Base-by-base conservation (phyloP, 1,284 basidiomycete genomes). In the Ceratobasidium sp. region DNA sequence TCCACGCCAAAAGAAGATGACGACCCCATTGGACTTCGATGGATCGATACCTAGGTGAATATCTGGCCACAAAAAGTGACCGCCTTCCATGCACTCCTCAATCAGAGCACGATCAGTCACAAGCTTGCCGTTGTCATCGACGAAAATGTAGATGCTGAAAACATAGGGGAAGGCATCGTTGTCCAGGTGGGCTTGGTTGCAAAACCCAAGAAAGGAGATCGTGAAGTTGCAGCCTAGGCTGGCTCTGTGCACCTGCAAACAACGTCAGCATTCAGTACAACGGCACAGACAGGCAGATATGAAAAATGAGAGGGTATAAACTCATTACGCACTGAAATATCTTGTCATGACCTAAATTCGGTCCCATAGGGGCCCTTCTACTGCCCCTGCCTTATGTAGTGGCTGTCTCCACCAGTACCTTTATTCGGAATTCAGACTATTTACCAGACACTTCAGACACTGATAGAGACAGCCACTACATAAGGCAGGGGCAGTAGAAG, bases 61-160 rank as follows among this genome's bases (percentile, higher is more conserved):
- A 22, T 59, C 56, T 29, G 56, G 56, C 56, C 56, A 59, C 8
- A 59, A 32, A 32, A 59, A 59, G 13, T 59, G 56, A 22, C 56
- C 56, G 9, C 56, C 56, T 7, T 29, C 29, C 56, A 59, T 59
- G 29, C 56, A 59, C 29, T 29, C 56, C 19, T 59, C 29, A 19
- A 59, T 59, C 11, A 6, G n/a, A 11, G n/a, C 11, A 13, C 56
- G 25, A 22, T 59, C n/a, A 4, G 56, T 59, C 5, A 59, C 56
- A 32, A 59, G 56, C 5, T 59, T 29, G 11, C 56, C 56, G 8
- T 13, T 56, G 17, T 15, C 51, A 9, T 59, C 56, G 9, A 59
- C 29, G 22, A 59, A 59, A 7, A 59, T 59, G 29, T 25, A 59
- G 56, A 59, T 59, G 29, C 56, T 59, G 29, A 59, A 59, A 13